phyloP scores from a whole-genome alignment of 495 filamentous ascomycete species.

The Trichoderma orchidacearum region DNA sequence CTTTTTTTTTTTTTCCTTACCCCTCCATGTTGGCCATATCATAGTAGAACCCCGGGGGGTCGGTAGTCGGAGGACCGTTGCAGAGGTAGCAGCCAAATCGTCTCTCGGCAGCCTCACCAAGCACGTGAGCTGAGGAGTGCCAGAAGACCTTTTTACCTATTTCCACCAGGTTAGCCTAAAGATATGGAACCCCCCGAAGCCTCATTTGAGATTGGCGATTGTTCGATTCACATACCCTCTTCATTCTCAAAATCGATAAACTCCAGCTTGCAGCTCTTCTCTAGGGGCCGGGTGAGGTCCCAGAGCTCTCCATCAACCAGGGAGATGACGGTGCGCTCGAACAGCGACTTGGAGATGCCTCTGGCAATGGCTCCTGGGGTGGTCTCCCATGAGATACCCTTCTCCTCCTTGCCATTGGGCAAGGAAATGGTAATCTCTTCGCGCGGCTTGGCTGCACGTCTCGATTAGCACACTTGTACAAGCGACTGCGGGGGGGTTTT shows the following conservation, averaged over 20 bases:
- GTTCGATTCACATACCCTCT: constrained; percentile 49
- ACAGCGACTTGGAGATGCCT: constrained; percentile 53
- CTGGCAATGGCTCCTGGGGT: constrained; percentile 53
- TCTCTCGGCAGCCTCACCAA: constrained; percentile 87
- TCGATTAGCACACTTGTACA: too few relatives aligned
- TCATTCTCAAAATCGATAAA: constrained; percentile 74
- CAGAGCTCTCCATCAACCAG: constrained; percentile 72
- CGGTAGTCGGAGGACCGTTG: constrained; percentile 80
- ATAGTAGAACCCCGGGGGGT: constrained; percentile 78
- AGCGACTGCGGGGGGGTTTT: not conserved
- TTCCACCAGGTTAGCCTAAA: not conserved
- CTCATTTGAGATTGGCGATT: constrained; percentile 7
- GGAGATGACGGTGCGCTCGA: constrained; percentile 67
- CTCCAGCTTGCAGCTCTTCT: constrained; percentile 63
- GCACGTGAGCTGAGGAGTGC: constrained; percentile 85
- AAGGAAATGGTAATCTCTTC: constrained; percentile 56
- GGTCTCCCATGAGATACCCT: constrained; percentile 59
- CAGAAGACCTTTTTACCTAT: constrained; percentile 51
- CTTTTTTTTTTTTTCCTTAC: not conserved
- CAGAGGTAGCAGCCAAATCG: constrained; percentile 83
- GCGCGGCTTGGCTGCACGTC: constrained; percentile 38
- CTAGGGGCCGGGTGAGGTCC: constrained; percentile 85
- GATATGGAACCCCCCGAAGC: too few relatives aligned
- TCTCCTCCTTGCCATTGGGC: constrained; percentile 43
- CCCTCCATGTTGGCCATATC: constrained; percentile 53